These are phyloP conservation scores for Pelagomonas calceolata DNA, from an alignment of 108 stramenopile genomes.

Conservation along the genomic window DNA sequence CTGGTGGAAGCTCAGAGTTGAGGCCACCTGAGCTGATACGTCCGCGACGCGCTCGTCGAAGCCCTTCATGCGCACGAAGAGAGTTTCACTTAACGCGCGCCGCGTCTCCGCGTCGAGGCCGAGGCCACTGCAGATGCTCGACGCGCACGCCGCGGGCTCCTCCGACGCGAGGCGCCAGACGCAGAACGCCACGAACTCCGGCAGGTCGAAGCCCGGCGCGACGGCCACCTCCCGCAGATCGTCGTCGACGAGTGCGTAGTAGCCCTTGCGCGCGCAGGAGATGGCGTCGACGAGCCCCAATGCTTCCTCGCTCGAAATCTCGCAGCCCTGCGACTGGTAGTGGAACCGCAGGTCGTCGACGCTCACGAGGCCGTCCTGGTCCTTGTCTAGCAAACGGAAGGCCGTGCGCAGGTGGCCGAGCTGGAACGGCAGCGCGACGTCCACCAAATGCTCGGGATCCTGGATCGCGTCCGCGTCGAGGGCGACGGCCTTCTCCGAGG, in stretches of 20 bases:
- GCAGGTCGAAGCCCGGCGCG: not conserved
- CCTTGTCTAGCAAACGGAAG: not conserved
- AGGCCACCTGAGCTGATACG: not conserved
- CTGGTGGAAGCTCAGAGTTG: not conserved
- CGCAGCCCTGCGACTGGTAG: not conserved
- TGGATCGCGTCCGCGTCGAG: not conserved
- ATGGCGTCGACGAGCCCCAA: not conserved
- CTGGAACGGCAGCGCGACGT: not conserved
- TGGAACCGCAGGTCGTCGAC: not conserved
- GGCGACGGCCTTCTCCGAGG: not conserved
- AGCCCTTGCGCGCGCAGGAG: not conserved
- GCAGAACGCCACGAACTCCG: not conserved
- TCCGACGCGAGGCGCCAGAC: not conserved
- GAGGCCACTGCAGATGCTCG: not conserved
- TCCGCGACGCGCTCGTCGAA: not conserved
- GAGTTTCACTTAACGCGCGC: not conserved
- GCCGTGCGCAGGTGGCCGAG: not conserved
- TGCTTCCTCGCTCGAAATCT: not conserved
- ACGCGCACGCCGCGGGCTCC: not conserved
- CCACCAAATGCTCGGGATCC: no score
- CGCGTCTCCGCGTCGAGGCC: not conserved
- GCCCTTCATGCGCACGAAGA: not conserved
- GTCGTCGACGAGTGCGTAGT: not conserved
- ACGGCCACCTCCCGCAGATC: not conserved
- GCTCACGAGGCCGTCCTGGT: not conserved